A percentile compares a stretch with the other conserved stretches of the same genome.
phyloP scores from a whole-genome alignment of 257 asterid species.

The Ilex aquifolium region DNA sequence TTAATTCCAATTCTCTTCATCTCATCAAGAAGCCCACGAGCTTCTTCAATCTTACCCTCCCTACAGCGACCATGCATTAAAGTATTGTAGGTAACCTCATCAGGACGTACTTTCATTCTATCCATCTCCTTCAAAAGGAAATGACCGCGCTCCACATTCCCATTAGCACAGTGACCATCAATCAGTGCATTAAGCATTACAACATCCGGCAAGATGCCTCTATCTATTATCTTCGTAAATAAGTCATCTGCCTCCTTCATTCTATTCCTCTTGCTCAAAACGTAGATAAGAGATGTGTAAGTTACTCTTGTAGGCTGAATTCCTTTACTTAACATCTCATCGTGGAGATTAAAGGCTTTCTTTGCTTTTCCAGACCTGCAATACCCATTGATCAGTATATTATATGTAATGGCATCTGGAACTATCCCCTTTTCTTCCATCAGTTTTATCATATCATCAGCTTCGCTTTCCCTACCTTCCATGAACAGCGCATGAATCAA shows the following conservation, averaged over 20 bases:
- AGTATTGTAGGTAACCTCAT: slow-evolving; percentile 45
- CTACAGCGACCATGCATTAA: slow-evolving; percentile 48
- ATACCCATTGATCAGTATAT: slow-evolving; percentile 37
- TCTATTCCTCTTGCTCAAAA: slow-evolving; percentile 38
- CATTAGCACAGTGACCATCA: slow-evolving; percentile 43
- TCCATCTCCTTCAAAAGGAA: slow-evolving; percentile 40
- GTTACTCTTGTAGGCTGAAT: slow-evolving; percentile 41
- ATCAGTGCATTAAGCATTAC: slow-evolving; percentile 51
- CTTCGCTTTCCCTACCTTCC: slow-evolving; percentile 30
- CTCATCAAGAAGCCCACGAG: slow-evolving; percentile 30
- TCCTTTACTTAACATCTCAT: slow-evolving; percentile 45
- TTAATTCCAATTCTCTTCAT: slow-evolving; percentile 38
- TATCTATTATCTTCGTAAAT: slow-evolving; percentile 21
- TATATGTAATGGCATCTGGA: slow-evolving; percentile 47
- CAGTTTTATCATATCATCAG: slow-evolving; percentile 33
- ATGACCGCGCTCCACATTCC: slow-evolving; percentile 34
- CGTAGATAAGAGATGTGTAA: slow-evolving; percentile 41
- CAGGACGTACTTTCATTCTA: slow-evolving; percentile 39
- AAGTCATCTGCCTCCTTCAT: slow-evolving; percentile 56
- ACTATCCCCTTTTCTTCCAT: slow-evolving; percentile 33
- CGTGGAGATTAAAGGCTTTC: slow-evolving; percentile 36
- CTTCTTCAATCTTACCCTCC: slow-evolving; percentile 47
- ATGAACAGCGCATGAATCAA: slow-evolving; percentile 38
- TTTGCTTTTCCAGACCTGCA: slow-evolving; percentile 36
- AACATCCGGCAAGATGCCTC: slow-evolving; percentile 45